These are phyloP conservation scores for Fusarium napiforme DNA, from an alignment of 2,329 filamentous ascomycete species.

Conservation along the genomic window DNA sequence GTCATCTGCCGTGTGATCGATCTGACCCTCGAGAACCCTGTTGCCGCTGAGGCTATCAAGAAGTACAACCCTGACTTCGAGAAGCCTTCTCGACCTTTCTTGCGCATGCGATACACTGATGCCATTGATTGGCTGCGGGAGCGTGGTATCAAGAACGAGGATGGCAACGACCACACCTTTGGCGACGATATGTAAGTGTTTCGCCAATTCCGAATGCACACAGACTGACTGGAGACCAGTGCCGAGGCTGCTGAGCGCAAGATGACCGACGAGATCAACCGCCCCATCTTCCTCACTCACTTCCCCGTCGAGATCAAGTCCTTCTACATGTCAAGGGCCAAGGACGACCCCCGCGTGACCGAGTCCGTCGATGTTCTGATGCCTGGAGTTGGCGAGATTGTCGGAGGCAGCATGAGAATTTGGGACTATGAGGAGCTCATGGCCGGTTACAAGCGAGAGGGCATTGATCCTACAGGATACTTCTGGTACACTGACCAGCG, in stretches of 20 bases:
- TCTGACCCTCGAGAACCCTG: slow-evolving; percentile 76
- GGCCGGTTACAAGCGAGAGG: slow-evolving; percentile 86
- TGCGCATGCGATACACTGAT: slow-evolving; percentile 93
- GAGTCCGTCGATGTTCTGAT: slow-evolving; percentile 88
- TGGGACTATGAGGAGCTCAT: slow-evolving; percentile 90
- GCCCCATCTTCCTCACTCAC: slow-evolving; percentile 94
- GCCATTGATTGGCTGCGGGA: slow-evolving; percentile 94
- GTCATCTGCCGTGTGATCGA: slow-evolving; percentile 89
- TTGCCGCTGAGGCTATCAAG: slow-evolving; percentile 78
- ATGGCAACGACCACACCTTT: slow-evolving; percentile 88
- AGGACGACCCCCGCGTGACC: slow-evolving; percentile 81
- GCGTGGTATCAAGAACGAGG: slow-evolving; percentile 92
- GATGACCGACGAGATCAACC: slow-evolving; percentile 98
- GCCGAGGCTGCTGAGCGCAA: slow-evolving; percentile 94
- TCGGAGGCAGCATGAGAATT: slow-evolving; percentile 97
- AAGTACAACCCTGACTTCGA: slow-evolving; percentile 92
- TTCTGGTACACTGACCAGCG: slow-evolving; percentile 99
- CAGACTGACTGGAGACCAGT: slow-evolving; percentile 16
- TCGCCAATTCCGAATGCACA: not conserved
- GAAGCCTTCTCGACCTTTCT: slow-evolving; percentile 84
- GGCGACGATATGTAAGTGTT: slow-evolving; percentile 82
- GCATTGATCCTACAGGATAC: slow-evolving; percentile 85
- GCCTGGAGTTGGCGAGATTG: slow-evolving; percentile 97
- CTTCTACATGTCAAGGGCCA: slow-evolving; percentile 97
- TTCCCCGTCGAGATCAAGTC: slow-evolving; percentile 98